Evolutionary conservation across 2,329 filamentous ascomycete species (phyloP).

Genomic region (Alternaria angustiovoidea): DNA sequence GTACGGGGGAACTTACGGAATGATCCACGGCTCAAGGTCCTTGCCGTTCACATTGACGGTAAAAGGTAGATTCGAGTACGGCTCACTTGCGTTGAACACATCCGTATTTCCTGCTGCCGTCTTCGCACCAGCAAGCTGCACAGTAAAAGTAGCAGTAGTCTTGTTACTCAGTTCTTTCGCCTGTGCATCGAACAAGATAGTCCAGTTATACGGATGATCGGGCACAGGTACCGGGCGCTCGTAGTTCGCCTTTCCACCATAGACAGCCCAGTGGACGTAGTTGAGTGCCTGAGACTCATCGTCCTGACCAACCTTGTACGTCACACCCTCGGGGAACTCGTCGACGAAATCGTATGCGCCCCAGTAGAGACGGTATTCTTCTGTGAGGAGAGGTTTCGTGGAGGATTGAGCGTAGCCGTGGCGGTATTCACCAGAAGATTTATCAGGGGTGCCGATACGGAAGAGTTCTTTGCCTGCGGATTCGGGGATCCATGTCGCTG

Average conservation of each 20-base stretch:
- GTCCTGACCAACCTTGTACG: slow-evolving; percentile 64
- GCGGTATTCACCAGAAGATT: slow-evolving; percentile 66
- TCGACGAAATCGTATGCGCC: slow-evolving; percentile 65
- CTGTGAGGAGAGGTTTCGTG: slow-evolving; percentile 56
- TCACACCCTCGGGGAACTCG: slow-evolving; percentile 67
- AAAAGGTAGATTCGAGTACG: slow-evolving; percentile 63
- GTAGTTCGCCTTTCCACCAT: slow-evolving; percentile 63
- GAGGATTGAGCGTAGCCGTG: slow-evolving; percentile 65
- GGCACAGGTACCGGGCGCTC: slow-evolving; percentile 51
- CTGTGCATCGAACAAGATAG: slow-evolving; percentile 25
- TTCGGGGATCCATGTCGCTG: slow-evolving; percentile 62
- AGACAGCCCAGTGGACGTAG: slow-evolving; percentile 72
- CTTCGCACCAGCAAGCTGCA: slow-evolving; percentile 70
- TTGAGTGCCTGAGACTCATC: slow-evolving; percentile 61
- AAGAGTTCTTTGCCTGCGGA: slow-evolving; percentile 66
- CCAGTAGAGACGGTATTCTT: slow-evolving; percentile 70
- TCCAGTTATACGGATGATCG: slow-evolving; percentile 48
- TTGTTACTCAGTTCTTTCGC: slow-evolving; percentile 50
- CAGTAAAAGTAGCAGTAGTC: slow-evolving; percentile 64
- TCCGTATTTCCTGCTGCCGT: slow-evolving; percentile 70
- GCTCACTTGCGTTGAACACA: slow-evolving; percentile 62
- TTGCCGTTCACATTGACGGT: slow-evolving; percentile 59
- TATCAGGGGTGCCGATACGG: slow-evolving; percentile 69
- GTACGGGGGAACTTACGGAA: slow-evolving; percentile 54
- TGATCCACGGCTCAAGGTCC: slow-evolving; percentile 61